phyloP scores from a whole-genome alignment of 768 basidiomycete species.

The Austroboletus eburneus region DNA sequence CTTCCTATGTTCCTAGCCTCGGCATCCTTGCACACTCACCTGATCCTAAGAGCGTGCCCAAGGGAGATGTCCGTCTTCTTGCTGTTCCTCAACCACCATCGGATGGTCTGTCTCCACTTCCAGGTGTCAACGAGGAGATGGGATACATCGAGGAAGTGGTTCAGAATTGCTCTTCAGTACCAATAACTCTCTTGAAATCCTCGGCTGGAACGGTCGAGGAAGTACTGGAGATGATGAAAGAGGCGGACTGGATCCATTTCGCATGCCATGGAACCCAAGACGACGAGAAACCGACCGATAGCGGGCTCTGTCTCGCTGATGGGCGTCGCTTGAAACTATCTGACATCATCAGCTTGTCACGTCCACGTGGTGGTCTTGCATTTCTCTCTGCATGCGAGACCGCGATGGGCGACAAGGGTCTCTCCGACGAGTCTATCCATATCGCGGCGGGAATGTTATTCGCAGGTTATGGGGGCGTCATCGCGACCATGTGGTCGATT shows the following conservation, averaged over 20 bases:
- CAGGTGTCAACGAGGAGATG: neutral
- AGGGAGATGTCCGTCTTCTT: neutral
- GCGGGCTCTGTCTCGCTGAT: neutral
- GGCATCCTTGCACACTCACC: neutral
- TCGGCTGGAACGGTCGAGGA: neutral
- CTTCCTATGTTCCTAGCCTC: neutral
- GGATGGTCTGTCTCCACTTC: neutral
- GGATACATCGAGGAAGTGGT: neutral
- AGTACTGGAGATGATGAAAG: neutral
- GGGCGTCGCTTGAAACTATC: neutral
- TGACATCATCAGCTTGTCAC: neutral
- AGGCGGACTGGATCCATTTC: neutral
- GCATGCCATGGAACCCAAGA: neutral
- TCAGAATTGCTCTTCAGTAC: neutral
- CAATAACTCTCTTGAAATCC: neutral
- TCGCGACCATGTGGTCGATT: neutral
- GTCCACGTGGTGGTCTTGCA: neutral
- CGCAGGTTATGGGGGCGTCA: neutral
- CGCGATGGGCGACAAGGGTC: neutral
- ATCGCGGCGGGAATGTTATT: neutral
- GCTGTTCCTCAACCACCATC: neutral
- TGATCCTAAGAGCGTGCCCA: neutral
- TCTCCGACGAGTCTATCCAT: neutral
- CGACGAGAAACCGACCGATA: neutral
- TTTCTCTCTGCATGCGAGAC: neutral